Conservation (phyloP, 164 flowering plant genomes). For the Echeveria elegans region DNA sequence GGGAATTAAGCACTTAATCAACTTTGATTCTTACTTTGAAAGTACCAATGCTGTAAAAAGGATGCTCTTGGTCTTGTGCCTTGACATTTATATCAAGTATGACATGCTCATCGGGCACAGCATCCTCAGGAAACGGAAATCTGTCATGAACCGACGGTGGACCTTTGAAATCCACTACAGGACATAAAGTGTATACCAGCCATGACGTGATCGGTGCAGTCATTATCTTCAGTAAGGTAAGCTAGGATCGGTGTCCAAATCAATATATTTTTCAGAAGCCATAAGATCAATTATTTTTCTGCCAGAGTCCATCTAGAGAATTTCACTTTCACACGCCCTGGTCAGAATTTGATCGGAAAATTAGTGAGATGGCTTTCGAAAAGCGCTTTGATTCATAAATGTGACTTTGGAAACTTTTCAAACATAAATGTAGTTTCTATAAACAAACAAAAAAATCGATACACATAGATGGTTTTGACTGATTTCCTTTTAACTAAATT, state of each 20-base stretch:
- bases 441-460: too few species aligned
- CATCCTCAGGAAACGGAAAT: constrained; percentile 68
- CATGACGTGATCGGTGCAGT: constrained; percentile 55
- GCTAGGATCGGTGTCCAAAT: constrained; percentile 48
- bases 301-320: too few species aligned
- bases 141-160: constrained; percentile 51
- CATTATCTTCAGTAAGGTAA: constrained; percentile 54
- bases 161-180: constrained; percentile 20
- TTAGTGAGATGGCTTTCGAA: too few species aligned
- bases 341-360: too few species aligned
- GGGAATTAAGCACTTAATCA: not conserved
- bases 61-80: constrained; percentile 49
- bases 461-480: too few species aligned
- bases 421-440: too few species aligned
- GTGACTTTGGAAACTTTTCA: too few species aligned
- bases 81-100: constrained; percentile 78
- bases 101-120: constrained; percentile 67
- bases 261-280: too few species aligned
- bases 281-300: too few species aligned
- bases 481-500: too few species aligned
- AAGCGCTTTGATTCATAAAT: too few species aligned
- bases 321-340: too few species aligned
- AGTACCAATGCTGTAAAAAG: constrained; percentile 53
- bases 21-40: constrained; percentile 57
- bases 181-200: constrained; percentile 31